Base-by-base conservation (phyloP, 2,329 filamentous ascomycete genomes). In the Venturia aucupariae region DNA sequence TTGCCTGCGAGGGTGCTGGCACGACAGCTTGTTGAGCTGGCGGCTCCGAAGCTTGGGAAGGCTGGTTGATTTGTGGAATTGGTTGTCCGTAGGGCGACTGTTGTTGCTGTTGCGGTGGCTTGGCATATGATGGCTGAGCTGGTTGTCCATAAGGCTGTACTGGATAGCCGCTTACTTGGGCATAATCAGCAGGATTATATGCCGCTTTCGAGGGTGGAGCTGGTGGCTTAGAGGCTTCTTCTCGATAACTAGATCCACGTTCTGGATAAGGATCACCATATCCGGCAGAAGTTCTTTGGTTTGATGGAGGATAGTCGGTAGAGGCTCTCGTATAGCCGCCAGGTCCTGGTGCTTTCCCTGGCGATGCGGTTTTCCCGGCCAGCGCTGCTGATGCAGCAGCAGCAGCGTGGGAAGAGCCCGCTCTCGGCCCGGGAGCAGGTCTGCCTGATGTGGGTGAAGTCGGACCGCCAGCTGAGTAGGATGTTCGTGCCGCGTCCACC, bases 101-200 rank as follows among this genome's bases (percentile, higher is more conserved):
- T 35, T 64, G 63, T 35, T 48, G 19, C n/a, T 64, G 60, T 61
- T 46, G 60, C 19, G 51, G 51, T 32, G 51, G 51, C 51, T 57
- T 27, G 17, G 17, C 42, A 32, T 60, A 60, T 15, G 38, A 55
- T 11, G 54, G 54, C 42, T 65, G 64, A 30, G 39, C 61, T 32
- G 57, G 59, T 17, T 60, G 54, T n/a, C 41, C 64, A 44, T 65
- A 65, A 4, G 30, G 30, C 24, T 38, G 41, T 19, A 41, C 62
- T 24, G 46, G 44, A 39, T 64, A 64, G 7, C 63, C 63, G 22
- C 54, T 64, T 41, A 79, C 77, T 61, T 76, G 75, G 66, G 87
- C 88, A 73, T 92, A 94, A 67, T 88, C 87, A 30, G 85, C 85
- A 35, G 90, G 90, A 72, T 94, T 90, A 73, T 94, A 94, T 65